Evolutionary conservation across 169 alveolate species (phyloP).

Genomic region (Eimeria nieschulzi): DNA sequence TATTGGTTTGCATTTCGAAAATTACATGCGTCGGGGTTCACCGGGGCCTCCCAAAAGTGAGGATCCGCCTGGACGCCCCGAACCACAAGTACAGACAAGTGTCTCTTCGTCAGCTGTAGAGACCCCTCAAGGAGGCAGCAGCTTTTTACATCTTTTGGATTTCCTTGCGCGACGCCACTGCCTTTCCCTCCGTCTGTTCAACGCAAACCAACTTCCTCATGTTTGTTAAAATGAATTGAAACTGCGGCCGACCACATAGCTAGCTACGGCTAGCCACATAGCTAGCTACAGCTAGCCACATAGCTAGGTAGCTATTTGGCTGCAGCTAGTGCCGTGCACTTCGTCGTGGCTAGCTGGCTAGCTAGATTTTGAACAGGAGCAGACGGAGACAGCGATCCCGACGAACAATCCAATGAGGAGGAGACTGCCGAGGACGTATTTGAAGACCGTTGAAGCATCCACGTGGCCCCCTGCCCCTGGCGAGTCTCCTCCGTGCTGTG

Average conservation of each 20-base stretch:
- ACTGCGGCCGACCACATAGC: neutral
- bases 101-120: neutral
- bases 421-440: conserved; percentile 38
- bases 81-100: too few species aligned
- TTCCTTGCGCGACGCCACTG: neutral
- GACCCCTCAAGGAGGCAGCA: neutral
- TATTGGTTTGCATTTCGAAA: too few species aligned
- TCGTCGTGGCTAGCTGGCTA: neutral
- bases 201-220: neutral
- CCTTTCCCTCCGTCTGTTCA: neutral
- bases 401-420: conserved; percentile 8
- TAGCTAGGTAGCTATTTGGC: neutral
- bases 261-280: neutral
- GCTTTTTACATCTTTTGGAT: neutral
- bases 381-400: conserved; percentile 18
- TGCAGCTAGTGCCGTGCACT: too few species aligned
- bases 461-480: conserved; percentile 21
- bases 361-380: conserved; percentile 3
- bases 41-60: too few species aligned
- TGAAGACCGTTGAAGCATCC: conserved; percentile 7
- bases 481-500: conserved; percentile 23
- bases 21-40: too few species aligned
- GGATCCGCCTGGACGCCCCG: too few species aligned
- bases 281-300: conserved; percentile 16
- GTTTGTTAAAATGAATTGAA: neutral